A percentile compares a stretch with the other conserved stretches of the same genome.
phyloP scores from a whole-genome alignment of 495 filamentous ascomycete species.

The Tuber calosporum region DNA sequence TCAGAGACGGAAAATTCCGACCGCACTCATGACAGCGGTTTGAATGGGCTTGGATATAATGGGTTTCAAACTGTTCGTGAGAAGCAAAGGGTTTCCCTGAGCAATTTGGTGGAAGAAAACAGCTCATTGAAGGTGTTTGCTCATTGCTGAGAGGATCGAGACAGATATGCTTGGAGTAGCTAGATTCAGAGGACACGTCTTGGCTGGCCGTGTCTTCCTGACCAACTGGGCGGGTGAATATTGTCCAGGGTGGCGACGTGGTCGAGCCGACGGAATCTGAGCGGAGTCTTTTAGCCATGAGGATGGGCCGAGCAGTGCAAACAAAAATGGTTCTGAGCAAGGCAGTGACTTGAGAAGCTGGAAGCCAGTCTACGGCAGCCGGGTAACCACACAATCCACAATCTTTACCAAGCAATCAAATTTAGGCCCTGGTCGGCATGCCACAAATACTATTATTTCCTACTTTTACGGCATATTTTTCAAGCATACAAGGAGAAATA shows the following conservation, averaged over 20 bases:
- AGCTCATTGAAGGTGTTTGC: constrained; percentile 26
- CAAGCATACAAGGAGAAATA: too few relatives aligned
- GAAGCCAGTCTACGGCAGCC: background rate
- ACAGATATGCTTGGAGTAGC: constrained; percentile 28
- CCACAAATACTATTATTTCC: too few relatives aligned
- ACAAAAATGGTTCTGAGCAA: background rate
- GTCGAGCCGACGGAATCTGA: constrained; percentile 27
- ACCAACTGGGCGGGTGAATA: constrained; percentile 17
- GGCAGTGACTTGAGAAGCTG: too few relatives aligned
- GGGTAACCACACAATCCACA: background rate
- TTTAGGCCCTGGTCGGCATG: too few relatives aligned
- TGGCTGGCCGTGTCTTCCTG: constrained; percentile 20
- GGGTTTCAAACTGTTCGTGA: constrained; percentile 77
- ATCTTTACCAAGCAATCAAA: background rate
- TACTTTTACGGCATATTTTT: too few relatives aligned
- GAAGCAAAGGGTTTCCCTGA: constrained; percentile 52
- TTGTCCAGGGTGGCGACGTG: constrained; percentile 19
- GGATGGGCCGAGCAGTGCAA: background rate
- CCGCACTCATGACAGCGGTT: constrained; percentile 60
- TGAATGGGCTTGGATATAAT: constrained; percentile 71
- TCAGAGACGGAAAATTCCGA: constrained; percentile 44
- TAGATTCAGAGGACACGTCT: constrained; percentile 20
- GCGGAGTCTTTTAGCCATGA: constrained; percentile 23
- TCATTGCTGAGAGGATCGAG: background rate
- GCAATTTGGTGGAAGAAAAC: constrained; percentile 31